Evolutionary conservation across 495 filamentous ascomycete genomes (phyloP).

Genomic region (Penicillium alfredii): DNA sequence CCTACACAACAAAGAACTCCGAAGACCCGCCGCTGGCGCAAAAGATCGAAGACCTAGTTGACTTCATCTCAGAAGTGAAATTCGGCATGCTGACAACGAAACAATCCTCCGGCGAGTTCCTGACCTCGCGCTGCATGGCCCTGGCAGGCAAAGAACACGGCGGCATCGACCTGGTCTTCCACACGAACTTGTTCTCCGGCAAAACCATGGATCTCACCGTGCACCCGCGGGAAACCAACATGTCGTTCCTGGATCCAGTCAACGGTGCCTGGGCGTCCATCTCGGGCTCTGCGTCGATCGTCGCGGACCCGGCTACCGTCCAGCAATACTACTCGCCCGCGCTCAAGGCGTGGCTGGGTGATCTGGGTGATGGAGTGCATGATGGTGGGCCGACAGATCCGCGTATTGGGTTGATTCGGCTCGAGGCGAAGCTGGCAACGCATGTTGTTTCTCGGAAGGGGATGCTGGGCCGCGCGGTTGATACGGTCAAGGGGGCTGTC

Average conservation of each 20-base stretch:
- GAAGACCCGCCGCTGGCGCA: conserved; percentile 58
- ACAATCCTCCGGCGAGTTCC: conserved; percentile 61
- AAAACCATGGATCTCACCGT: conserved; percentile 78
- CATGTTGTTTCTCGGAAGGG: conserved; percentile 38
- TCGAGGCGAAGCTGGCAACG: conserved; percentile 41
- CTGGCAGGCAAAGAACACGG: conserved; percentile 71
- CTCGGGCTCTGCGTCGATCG: conserved; percentile 61
- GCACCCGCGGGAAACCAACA: conserved; percentile 70
- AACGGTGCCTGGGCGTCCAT: conserved; percentile 78
- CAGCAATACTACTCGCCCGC: conserved; percentile 70
- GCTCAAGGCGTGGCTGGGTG: conserved; percentile 85
- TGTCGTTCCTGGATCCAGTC: conserved; percentile 69
- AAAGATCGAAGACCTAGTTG: conserved; percentile 69
- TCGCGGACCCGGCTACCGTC: conserved; percentile 61
- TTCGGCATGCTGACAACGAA: conserved; percentile 73
- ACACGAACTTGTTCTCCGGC: conserved; percentile 88
- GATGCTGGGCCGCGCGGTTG: conserved; percentile 52
- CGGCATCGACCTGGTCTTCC: conserved; percentile 84
- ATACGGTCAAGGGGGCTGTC: conserved; percentile 69
- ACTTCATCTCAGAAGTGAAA: conserved; percentile 64
- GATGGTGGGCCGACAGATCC: conserved; percentile 79
- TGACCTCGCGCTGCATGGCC: conserved; percentile 86
- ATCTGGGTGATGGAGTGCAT: conserved; percentile 82
- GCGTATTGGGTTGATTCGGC: conserved; percentile 55
- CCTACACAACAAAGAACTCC: conserved; percentile 71